Percentiles rank a stretch among this genome's conserved stretches.
Evolutionary conservation across 164 flowering plant species (phyloP).

Genomic region (Santalum album): DNA sequence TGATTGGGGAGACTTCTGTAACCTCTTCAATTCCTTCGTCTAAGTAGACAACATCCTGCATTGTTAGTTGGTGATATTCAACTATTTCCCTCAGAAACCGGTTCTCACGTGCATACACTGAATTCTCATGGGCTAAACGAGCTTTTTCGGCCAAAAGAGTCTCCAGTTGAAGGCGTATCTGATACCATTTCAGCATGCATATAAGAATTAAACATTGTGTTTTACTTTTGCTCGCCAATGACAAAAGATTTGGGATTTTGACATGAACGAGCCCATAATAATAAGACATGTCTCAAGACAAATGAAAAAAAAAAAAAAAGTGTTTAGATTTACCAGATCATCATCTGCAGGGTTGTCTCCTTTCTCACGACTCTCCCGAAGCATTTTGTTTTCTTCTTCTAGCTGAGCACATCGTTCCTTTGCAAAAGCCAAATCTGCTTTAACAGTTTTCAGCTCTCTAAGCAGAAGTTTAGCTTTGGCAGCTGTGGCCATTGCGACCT

Average conservation of each 20-base stretch:
- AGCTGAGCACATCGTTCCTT: conserved; percentile 82
- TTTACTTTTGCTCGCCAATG: background rate
- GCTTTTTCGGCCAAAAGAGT: conserved; percentile 91
- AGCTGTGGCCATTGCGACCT: conserved; percentile 99
- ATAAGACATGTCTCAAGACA: no score
- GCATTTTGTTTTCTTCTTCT: conserved; percentile 86
- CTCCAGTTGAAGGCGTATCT: conserved; percentile 95
- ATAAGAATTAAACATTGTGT: background rate
- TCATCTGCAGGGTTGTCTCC: conserved; percentile 78
- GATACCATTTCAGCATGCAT: conserved; percentile 2
- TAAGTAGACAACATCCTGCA: conserved; percentile 89
- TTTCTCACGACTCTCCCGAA: conserved; percentile 62
- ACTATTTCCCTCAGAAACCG: conserved; percentile 89
- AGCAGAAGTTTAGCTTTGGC: conserved; percentile 93
- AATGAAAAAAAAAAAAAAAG: no score
- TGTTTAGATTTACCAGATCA: conserved; percentile 70
- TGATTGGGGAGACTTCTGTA: conserved; percentile 51
- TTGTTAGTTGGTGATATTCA: conserved; percentile 89
- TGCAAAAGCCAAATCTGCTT: conserved; percentile 94
- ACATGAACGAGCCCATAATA: no score
- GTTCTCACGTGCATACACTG: conserved; percentile 78
- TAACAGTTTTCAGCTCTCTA: conserved; percentile 83
- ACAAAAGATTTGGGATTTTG: no score
- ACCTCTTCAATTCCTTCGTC: conserved; percentile 89
- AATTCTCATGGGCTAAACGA: conserved; percentile 83